phyloP scores from a whole-genome alignment of 805 yeast genomes.

The Starmerella kuoi region DNA sequence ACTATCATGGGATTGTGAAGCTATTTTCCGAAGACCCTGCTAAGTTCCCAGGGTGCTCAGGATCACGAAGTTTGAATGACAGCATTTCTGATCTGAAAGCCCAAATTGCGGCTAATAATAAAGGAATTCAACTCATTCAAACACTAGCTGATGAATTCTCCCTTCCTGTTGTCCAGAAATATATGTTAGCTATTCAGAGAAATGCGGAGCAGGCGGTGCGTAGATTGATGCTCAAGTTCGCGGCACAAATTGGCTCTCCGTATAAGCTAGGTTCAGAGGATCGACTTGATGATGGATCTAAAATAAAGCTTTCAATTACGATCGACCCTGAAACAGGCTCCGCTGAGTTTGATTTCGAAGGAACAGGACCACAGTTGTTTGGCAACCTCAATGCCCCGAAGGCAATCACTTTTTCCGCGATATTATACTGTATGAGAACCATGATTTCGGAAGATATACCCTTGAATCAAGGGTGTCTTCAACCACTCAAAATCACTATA shows the following conservation, averaged over 20 bases:
- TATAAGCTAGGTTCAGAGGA: slow-evolving; percentile 23
- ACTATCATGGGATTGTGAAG: slow-evolving; percentile 54
- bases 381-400: slow-evolving; percentile 89
- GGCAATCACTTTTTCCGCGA: slow-evolving; percentile 81
- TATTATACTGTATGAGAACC: slow-evolving; percentile 74
- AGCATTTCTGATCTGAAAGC: slow-evolving; percentile 76
- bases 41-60: slow-evolving; percentile 73
- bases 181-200: slow-evolving; percentile 71
- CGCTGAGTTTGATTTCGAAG: slow-evolving; percentile 71
- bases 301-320: slow-evolving; percentile 22
- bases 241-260: slow-evolving; percentile 29
- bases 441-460: slow-evolving; percentile 82
- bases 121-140: slow-evolving; percentile 59
- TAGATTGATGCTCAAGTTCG: slow-evolving; percentile 36
- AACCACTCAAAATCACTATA: slow-evolving; percentile 57
- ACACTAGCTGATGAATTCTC: slow-evolving; percentile 53
- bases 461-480: slow-evolving; percentile 81
- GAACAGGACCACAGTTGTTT: slow-evolving; percentile 75
- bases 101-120: slow-evolving; percentile 78
- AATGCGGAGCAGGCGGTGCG: slow-evolving; percentile 69
- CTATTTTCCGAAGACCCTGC: slow-evolving; percentile 64
- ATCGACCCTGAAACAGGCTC: slow-evolving; percentile 43
- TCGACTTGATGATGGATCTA: slow-evolving; percentile 30
- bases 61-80: slow-evolving; percentile 73
- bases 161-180: slow-evolving; percentile 45